Percentiles rank a stretch among this genome's conserved stretches.
These are phyloP conservation scores for Syncephalastrum contaminatum DNA, from an alignment of 371 early-diverging fungal genomes.

Conservation along the genomic window DNA sequence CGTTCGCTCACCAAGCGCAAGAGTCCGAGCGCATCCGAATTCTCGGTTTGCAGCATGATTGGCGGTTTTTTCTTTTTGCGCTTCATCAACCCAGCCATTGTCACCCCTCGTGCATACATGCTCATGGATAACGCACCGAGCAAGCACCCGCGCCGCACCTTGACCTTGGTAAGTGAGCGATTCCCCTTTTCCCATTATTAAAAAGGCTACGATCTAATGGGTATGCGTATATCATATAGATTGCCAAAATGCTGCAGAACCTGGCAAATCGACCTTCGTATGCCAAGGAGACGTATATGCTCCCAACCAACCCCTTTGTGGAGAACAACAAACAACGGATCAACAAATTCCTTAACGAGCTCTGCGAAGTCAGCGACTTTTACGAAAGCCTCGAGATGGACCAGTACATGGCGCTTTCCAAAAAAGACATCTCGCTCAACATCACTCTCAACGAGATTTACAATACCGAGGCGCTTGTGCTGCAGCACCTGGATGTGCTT, in stretches of 20 bases:
- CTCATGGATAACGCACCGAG: conserved; percentile 82
- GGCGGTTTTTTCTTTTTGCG: conserved; percentile 97
- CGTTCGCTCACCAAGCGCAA: conserved; percentile 87
- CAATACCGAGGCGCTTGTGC: conserved; percentile 82
- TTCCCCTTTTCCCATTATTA: neutral
- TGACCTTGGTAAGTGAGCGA: conserved; percentile 84
- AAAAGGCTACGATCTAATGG: neutral
- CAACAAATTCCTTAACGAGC: conserved; percentile 83
- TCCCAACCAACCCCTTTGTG: conserved; percentile 83
- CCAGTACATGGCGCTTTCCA: conserved; percentile 93
- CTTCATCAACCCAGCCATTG: conserved; percentile 96
- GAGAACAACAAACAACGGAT: conserved; percentile 85
- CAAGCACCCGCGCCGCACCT: conserved; percentile 79
- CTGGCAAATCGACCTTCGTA: conserved; percentile 94
- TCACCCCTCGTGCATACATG: conserved; percentile 94
- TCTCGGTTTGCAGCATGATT: conserved; percentile 88
- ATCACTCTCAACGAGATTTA: conserved; percentile 94
- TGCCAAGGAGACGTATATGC: conserved; percentile 93
- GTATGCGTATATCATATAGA: conserved; percentile 23
- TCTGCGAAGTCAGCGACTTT: conserved; percentile 95
- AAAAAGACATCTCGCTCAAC: conserved; percentile 84
- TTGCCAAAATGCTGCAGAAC: conserved; percentile 93
- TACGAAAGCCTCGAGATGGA: conserved; percentile 96
- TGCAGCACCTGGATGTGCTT: conserved; percentile 79
- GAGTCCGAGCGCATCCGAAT: conserved; percentile 87